Base-by-base conservation (phyloP, 169 alveolate species). In the Neospora caninum region DNA sequence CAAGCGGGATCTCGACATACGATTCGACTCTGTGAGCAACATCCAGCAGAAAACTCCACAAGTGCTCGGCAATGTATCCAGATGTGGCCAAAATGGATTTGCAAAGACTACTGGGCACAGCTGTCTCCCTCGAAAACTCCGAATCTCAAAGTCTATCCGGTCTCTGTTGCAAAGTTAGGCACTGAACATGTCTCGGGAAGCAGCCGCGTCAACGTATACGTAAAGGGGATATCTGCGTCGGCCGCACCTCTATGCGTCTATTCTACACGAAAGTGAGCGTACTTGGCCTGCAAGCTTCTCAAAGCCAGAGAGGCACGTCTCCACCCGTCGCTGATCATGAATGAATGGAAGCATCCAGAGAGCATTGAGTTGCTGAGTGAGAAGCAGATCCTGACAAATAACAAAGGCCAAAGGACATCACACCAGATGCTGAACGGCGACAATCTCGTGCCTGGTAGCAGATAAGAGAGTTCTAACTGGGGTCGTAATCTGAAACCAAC, bases 271-370 rank as follows among this genome's bases (percentile, higher is more conserved):
- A 13, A 22, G 58, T 49, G 34, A 64, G 2, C 73, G 0, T 43
- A 92, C 94, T 45, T 92, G 92, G 20, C 53, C 84, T 25, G 92
- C 41, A 39, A 92, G 94, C 88, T 80, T 64, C 67, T 92, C 94
- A 64, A 92, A 92, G 69, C 94, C 94, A 7, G 94, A 92, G 34
- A 92, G 92, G 80, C 94, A 92, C 54, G 92, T 84, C 29, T 54
- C 94, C 39, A 34, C 25, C 53, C 92, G 67, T 78, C 58, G 83
- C 82, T 31, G 34, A 18, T 92, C 94, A 34, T 92, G 86, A 45
- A 82, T 53, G 92, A 92, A 92, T 2, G 94, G 94, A 69, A 92
- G 94, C 58, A 67, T 91, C 94, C 94, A 92, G 91, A 92, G 87
- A 43, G 87, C 88, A 69, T 84, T 92, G 58, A 92, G 69, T 69